Evolutionary conservation across 768 basidiomycete species (phyloP).

Genomic region (Termitomyces eurrhizus): DNA sequence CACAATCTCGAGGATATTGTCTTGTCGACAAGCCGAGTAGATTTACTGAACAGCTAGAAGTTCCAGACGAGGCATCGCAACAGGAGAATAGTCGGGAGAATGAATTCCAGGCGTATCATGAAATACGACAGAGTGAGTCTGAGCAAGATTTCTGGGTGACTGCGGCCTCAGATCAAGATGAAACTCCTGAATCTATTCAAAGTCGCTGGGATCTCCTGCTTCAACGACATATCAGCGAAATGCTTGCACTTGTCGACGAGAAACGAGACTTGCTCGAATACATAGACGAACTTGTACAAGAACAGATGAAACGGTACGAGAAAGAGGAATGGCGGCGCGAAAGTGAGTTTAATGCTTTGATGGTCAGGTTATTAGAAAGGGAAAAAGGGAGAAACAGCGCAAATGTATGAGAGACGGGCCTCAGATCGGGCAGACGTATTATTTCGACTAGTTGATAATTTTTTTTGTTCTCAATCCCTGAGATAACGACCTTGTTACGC

Average conservation of each 20-base stretch:
- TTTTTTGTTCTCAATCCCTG: no score
- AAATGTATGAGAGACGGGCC: no score
- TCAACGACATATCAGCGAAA: neutral
- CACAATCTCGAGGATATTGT: neutral
- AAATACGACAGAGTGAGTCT: neutral
- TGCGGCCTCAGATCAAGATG: no score
- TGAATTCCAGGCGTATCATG: neutral
- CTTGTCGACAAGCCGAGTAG: neutral
- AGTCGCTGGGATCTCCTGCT: neutral
- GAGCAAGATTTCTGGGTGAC: no score
- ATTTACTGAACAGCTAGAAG: neutral
- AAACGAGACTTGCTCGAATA: neutral
- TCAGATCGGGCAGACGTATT: no score
- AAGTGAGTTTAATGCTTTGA: neutral
- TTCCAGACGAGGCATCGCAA: neutral
- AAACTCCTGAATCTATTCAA: neutral
- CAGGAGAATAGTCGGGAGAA: neutral
- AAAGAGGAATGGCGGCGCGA: neutral
- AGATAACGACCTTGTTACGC: no score
- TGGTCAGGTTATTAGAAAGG: neutral
- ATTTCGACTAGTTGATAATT: no score
- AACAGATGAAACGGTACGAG: neutral
- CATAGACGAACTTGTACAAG: neutral
- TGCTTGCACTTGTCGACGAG: neutral
- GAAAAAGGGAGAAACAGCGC: no score